A percentile compares a stretch with the other conserved stretches of the same genome.
Conservation (phyloP, 176 grass and related monocot species). For the Thalia dealbata region DNA sequence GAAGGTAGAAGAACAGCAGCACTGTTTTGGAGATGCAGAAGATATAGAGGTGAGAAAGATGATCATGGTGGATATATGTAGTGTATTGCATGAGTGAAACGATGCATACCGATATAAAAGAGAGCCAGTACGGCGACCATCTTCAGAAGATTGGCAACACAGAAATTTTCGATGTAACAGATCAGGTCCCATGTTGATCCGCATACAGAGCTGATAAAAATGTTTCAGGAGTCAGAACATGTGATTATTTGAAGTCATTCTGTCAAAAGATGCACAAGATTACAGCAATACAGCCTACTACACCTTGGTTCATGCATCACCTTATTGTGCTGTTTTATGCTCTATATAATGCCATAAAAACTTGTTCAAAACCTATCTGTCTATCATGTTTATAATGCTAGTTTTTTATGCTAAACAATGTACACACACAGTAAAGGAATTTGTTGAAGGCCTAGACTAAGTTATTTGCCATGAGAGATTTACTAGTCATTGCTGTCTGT, state of each 20-base stretch:
- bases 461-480: not conserved
- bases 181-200: slow-evolving; percentile 46
- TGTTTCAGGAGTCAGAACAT: not conserved
- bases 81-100: not conserved
- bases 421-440: not conserved
- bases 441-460: not conserved
- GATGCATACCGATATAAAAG: slow-evolving; percentile 34
- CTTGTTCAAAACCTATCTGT: not conserved
- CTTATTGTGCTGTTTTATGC: no score
- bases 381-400: not conserved
- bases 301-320: no score
- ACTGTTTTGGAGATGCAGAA: slow-evolving; percentile 25
- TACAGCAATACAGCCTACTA: not conserved
- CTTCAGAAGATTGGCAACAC: slow-evolving; percentile 41
- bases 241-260: not conserved
- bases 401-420: not conserved
- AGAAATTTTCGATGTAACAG: slow-evolving; percentile 63
- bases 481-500: not conserved
- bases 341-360: not conserved
- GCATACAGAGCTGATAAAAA: slow-evolving; percentile 30
- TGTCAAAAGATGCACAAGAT: not conserved
- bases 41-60: slow-evolving; percentile 4
- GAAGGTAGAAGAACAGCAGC: slow-evolving; percentile 39
- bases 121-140: slow-evolving; percentile 32
- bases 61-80: not conserved